Evolutionary conservation across 2,329 filamentous ascomycete species (phyloP).

Genomic region (Xylariaceae sp.): DNA sequence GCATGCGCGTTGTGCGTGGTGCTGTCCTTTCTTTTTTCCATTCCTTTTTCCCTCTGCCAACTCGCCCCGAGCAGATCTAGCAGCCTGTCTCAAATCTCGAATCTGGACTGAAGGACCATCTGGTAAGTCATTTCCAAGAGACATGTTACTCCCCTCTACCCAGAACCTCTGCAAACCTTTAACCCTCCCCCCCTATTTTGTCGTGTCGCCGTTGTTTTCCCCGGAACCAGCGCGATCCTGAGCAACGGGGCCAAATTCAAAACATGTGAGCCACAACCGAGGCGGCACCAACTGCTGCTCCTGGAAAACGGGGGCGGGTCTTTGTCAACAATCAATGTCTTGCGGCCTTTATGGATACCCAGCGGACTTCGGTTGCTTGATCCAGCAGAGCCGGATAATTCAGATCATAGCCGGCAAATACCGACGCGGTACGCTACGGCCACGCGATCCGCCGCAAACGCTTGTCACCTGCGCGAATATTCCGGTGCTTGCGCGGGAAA

Average conservation of each 20-base stretch:
- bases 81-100: constrained; percentile 22
- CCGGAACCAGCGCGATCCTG: constrained; percentile 9
- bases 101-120: constrained; percentile 22
- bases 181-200: constrained; percentile 1
- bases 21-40: constrained; percentile 29
- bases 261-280: constrained; percentile 6
- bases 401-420: constrained; percentile 1
- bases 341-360: neutral
- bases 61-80: constrained; percentile 22
- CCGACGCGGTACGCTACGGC: neutral
- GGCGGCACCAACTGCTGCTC: constrained; percentile 2
- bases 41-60: constrained; percentile 18
- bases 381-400: neutral
- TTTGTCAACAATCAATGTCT: constrained; percentile 7
- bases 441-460: constrained; percentile 12
- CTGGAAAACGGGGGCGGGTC: neutral
- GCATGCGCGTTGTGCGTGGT: constrained; percentile 29
- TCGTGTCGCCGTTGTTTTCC: neutral
- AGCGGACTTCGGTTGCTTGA: neutral
- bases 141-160: constrained; percentile 10
- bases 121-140: constrained; percentile 21
- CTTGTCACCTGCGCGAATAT: constrained; percentile 9
- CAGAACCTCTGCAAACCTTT: neutral
- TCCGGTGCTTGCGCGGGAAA: constrained; percentile 1
- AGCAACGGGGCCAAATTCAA: neutral